These are phyloP conservation scores for Trichoderma gracile DNA, from an alignment of 2,329 filamentous ascomycete genomes.

Conservation along the genomic window DNA sequence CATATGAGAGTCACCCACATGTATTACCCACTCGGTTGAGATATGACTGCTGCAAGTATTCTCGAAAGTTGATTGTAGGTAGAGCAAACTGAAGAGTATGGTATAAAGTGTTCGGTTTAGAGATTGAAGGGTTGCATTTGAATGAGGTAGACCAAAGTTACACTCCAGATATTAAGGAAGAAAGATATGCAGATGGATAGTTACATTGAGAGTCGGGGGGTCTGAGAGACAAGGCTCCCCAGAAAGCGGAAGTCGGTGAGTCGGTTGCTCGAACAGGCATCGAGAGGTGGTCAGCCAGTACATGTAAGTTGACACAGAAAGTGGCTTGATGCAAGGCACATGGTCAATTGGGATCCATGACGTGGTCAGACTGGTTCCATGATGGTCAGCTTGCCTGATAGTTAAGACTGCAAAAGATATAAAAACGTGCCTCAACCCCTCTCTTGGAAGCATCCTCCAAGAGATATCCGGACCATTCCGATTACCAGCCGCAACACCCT, in stretches of 20 bases:
- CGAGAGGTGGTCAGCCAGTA: slow-evolving; percentile 3
- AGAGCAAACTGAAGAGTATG: no score
- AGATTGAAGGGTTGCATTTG: background rate
- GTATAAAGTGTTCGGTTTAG: no score
- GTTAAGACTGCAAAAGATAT: background rate
- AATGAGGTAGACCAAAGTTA: background rate
- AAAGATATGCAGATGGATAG: background rate
- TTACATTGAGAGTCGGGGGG: background rate
- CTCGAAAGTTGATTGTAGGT: no score
- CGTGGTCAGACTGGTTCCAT: background rate
- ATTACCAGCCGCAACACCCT: background rate
- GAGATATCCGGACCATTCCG: background rate
- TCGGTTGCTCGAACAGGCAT: background rate
- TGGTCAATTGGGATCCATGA: background rate
- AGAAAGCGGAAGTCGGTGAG: background rate
- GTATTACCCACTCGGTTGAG: background rate
- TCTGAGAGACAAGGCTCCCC: background rate
- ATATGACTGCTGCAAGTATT: no score
- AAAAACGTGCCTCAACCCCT: background rate
- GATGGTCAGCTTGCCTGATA: background rate
- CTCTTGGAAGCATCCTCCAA: background rate
- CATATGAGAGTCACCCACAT: background rate
- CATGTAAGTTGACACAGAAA: background rate
- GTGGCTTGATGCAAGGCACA: background rate
- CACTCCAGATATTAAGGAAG: background rate